phyloP scores from a whole-genome alignment of 345 rosid genomes.

The Physaria fendleri region DNA sequence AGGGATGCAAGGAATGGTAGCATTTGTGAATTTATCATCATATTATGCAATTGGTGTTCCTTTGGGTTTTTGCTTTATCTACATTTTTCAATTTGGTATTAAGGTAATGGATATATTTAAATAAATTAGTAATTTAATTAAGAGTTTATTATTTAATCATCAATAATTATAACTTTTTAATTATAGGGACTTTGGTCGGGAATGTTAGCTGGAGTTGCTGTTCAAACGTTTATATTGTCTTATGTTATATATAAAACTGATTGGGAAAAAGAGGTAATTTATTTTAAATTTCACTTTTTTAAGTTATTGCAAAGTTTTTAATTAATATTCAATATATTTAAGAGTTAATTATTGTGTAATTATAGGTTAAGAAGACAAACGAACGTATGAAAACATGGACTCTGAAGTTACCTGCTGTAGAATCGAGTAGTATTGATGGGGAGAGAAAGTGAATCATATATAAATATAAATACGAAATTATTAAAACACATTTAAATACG shows the following conservation, averaged over 20 bases:
- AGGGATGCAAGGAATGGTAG: conserved; percentile 39
- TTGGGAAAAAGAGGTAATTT: conserved; percentile 41
- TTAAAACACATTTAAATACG: no score
- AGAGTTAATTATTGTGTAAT: no score
- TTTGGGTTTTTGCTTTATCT: conserved; percentile 29
- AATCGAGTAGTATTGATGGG: no score
- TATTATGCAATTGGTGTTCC: conserved; percentile 49
- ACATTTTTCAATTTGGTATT: conserved; percentile 30
- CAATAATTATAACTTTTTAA: neutral
- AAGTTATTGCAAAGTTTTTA: no score
- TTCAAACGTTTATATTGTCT: conserved; percentile 32
- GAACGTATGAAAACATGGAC: no score
- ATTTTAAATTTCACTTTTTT: no score
- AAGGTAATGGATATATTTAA: conserved; percentile 30
- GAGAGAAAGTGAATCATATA: no score
- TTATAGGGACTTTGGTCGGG: conserved; percentile 45
- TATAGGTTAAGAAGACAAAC: no score
- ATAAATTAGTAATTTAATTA: no score
- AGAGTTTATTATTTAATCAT: neutral
- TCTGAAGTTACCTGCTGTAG: no score
- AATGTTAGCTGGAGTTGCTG: conserved; percentile 32
- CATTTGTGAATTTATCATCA: conserved; percentile 39
- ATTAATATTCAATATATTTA: no score
- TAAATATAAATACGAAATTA: no score
- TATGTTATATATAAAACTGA: conserved; percentile 36